Base-by-base conservation (phyloP, 345 rosid species). In the Erysimum cheiranthoides region DNA sequence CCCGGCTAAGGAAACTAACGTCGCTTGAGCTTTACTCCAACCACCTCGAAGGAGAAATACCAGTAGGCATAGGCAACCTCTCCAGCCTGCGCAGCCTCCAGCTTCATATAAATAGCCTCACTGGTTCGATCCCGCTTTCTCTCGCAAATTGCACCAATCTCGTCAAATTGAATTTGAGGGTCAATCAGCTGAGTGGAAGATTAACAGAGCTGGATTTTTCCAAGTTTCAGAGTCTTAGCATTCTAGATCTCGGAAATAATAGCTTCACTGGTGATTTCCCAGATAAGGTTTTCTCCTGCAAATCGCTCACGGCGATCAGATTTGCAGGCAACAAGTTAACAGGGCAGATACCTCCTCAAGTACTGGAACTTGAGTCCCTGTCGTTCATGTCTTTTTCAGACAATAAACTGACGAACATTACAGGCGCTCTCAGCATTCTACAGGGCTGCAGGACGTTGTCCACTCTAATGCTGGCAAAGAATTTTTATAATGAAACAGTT, bases 161-260 rank as follows among this genome's bases (percentile, higher is more conserved):
- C 50, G 45, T 69, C 56, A 82, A 73, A 16, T 65, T 93, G 82
- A 90, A 86, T 70, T 68, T 93, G 80, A 66, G 93, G 75, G 84
- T 84, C 61, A 93, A 93, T 77, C 49, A 21, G 47, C 82, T 90
- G 76, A 62, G n/a, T 40, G 96, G 98, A 30, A 72, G 27, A 67
- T 84, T 90, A 46, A 76, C 93, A 2, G 77, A 65, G 59, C 81
- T 86, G 10, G 77, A 93, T 58, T 89, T 93, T 88, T 85, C 97
- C 30, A 71, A 61, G 4, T 77, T 93, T 12, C 61, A 5, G 57
- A 62, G 73, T 27, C 93, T 90, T 42, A 78, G 76, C 54, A 78
- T 80, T 56, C 88, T 93, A 25, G 98, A 93, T 72, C 96, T 93
- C 9, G 93, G 98, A 10, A 83, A 87, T 82, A 92, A 92, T 70